phyloP scores from a whole-genome alignment of 257 asterid genomes.

The Solanum verrucosum region DNA sequence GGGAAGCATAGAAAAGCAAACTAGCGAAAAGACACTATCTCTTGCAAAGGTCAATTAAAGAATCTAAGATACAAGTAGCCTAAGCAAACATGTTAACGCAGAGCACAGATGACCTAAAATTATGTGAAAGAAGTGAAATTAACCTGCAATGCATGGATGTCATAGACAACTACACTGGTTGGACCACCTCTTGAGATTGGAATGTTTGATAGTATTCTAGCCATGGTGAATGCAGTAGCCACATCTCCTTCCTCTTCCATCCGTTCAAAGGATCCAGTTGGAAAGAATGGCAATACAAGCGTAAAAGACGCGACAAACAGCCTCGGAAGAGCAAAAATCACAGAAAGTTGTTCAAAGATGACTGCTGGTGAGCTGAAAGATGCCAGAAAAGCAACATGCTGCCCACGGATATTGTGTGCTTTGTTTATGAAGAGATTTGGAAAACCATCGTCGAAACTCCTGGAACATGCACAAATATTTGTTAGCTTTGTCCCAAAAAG shows the following conservation, averaged over 20 bases:
- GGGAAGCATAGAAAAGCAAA: background rate
- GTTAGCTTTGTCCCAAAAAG: background rate
- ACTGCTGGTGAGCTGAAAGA: constrained; percentile 91
- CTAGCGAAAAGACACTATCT: background rate
- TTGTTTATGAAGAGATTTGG: constrained; percentile 89
- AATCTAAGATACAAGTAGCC: background rate
- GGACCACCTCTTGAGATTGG: constrained; percentile 97
- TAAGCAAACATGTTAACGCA: background rate
- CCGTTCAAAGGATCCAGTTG: constrained; percentile 90
- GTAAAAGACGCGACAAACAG: constrained; percentile 80
- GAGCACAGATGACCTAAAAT: background rate
- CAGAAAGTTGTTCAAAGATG: constrained; percentile 93
- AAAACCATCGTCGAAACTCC: constrained; percentile 93
- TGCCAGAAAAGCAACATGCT: constrained; percentile 82
- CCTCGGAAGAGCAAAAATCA: constrained; percentile 90
- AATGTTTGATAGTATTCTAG: constrained; percentile 78
- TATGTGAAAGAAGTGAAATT: background rate
- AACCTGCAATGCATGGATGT: constrained; percentile 91
- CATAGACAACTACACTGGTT: constrained; percentile 77
- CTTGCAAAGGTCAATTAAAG: background rate
- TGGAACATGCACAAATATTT: constrained; percentile 17
- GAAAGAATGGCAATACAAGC: constrained; percentile 79
- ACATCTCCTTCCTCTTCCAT: constrained; percentile 97
- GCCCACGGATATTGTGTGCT: constrained; percentile 86
- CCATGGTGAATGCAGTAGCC: constrained; percentile 94